Conservation (phyloP, 768 basidiomycete species). For the Leucosporidium creatinivorum region DNA sequence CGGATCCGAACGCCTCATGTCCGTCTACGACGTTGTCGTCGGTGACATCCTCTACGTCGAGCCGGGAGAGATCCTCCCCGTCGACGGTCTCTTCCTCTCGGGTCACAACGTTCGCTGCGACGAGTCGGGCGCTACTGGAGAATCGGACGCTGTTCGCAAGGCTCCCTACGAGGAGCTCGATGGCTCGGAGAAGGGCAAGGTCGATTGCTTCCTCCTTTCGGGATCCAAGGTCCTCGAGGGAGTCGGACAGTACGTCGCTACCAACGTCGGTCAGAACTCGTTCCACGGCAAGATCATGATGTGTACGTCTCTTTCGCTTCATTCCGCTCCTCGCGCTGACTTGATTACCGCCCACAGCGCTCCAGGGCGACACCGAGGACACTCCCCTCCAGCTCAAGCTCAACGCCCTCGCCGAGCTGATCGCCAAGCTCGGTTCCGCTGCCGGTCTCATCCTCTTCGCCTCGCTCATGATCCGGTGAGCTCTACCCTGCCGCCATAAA, state of each 20-base stretch:
- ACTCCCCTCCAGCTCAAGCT: constrained; percentile 92
- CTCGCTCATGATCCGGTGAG: constrained; percentile 64
- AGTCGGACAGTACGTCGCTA: constrained; percentile 83
- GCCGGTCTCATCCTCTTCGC: constrained; percentile 75
- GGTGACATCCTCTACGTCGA: constrained; percentile 87
- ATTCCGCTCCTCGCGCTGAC: background rate
- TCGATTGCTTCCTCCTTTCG: constrained; percentile 84
- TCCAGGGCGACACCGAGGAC: constrained; percentile 39
- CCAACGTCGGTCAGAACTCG: constrained; percentile 82
- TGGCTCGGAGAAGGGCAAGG: constrained; percentile 48
- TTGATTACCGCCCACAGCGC: constrained; percentile 19
- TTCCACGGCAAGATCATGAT: constrained; percentile 98
- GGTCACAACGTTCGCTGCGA: constrained; percentile 94
- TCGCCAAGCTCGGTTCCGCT: constrained; percentile 78
- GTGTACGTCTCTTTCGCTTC: constrained; percentile 51
- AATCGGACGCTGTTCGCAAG: constrained; percentile 92
- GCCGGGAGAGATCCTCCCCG: constrained; percentile 91
- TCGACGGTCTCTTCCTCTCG: constrained; percentile 85
- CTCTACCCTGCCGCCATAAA: background rate
- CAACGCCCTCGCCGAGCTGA: constrained; percentile 86
- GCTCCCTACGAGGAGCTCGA: constrained; percentile 58
- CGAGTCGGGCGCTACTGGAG: constrained; percentile 92
- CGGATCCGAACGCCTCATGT: constrained; percentile 62
- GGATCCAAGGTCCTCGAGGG: constrained; percentile 93
- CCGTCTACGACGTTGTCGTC: constrained; percentile 83